Base-by-base conservation (phyloP, 768 basidiomycete species). In the Boletus barrowsii region DNA sequence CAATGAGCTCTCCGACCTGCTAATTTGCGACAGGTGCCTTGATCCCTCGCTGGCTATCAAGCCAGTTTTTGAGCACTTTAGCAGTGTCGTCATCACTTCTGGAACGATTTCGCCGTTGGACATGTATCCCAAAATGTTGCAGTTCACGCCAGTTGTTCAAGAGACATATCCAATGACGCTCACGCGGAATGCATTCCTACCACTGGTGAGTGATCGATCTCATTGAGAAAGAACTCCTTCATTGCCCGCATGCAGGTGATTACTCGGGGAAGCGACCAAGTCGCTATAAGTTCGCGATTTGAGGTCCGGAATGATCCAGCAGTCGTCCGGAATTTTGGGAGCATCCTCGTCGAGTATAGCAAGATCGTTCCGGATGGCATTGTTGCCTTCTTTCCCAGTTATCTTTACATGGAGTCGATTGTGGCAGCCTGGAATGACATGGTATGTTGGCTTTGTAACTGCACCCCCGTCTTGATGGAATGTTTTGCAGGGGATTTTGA, bases 391-490 rank as follows among this genome's bases (percentile, higher is more conserved):
- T 99, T 99, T 73, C 97, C 97, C 18, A 93, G 91, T 73, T 99
- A 99, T 74, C 83, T 99, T 14, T 99, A 99, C 72, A 99, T 99
- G 97, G 97, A 99, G 72, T 94, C 92, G 22, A 99, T 99, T 55
- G 97, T 98, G 11, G 93, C 94, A 3, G 97, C 97, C n/a, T 99
- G 97, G 97, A 98, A 98, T 67, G 97, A 99, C 71, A 99, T 99
- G 97, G 97, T 95, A 68, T 49, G 87, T 74, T 43, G 29, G 42
- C 14, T 46, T 30, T 36, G 29, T 35, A 20, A 36, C 1, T 22
- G 18, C 4, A 10, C 9, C 3, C 5, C 26, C 8, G 49, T 49
- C 5, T 41, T 50, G 54, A 57, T 42, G 48, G 17, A 15, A 55
- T 11, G 37, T 37, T 49, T 29, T 54, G 29, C 65, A 99, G 97